Evolutionary conservation across 139 green algal species (phyloP).

Genomic region (Chlamydomonas applanata): DNA sequence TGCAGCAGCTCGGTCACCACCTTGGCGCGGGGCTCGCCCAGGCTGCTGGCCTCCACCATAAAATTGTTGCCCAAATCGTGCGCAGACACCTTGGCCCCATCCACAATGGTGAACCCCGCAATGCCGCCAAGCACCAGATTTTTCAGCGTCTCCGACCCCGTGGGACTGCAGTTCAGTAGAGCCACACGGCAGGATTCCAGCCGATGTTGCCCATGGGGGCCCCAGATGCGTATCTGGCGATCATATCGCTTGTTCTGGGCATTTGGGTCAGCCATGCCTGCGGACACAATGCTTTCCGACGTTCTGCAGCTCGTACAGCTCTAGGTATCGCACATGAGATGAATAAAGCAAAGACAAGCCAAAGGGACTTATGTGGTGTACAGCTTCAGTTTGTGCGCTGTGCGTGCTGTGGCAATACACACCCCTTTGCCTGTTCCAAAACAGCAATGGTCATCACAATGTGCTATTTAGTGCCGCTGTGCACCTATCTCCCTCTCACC

Average conservation of each 20-base stretch:
- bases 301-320: too few relatives aligned
- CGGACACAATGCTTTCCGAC: too few relatives aligned
- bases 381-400: too few relatives aligned
- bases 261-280: background rate
- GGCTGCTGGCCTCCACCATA: slow-evolving; percentile 55
- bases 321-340: too few relatives aligned
- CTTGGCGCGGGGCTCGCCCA: slow-evolving; percentile 72
- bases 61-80: slow-evolving; percentile 96
- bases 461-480: too few relatives aligned
- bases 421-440: too few relatives aligned
- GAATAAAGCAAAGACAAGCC: too few relatives aligned
- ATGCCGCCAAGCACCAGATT: slow-evolving; percentile 97
- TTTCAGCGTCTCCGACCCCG: slow-evolving; percentile 91
- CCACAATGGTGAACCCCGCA: slow-evolving; percentile 90
- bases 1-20: slow-evolving; percentile 70
- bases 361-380: too few relatives aligned
- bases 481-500: too few relatives aligned
- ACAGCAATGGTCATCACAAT: too few relatives aligned
- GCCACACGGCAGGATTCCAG: slow-evolving; percentile 54
- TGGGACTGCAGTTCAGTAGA: slow-evolving; percentile 70
- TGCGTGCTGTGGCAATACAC: too few relatives aligned
- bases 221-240: slow-evolving; percentile 90
- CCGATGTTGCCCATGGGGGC: slow-evolving; percentile 73
- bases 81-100: slow-evolving; percentile 66
- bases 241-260: slow-evolving; percentile 9